phyloP scores from a whole-genome alignment of 768 basidiomycete genomes.

The Phanerodontia chrysosporium region DNA sequence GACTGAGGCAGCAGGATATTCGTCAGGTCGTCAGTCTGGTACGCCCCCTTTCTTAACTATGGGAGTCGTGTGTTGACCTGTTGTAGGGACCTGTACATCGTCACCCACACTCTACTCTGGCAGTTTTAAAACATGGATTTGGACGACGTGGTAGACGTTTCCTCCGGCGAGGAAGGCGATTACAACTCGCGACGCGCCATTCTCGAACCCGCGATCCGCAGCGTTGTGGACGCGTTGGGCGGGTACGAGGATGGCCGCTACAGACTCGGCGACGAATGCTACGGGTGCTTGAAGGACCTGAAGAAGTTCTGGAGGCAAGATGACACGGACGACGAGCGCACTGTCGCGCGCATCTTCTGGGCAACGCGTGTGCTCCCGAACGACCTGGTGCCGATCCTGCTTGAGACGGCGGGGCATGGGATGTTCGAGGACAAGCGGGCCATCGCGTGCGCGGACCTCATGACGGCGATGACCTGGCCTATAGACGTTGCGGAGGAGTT shows the following conservation, averaged over 20 bases:
- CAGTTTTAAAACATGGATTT: conserved; percentile 16
- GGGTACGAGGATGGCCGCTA: conserved; percentile 66
- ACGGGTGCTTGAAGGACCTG: conserved; percentile 85
- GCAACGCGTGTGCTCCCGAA: conserved; percentile 81
- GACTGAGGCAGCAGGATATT: too few relatives aligned
- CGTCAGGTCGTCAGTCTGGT: too few relatives aligned
- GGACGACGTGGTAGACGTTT: conserved; percentile 25
- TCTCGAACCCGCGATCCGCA: conserved; percentile 63
- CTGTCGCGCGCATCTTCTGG: conserved; percentile 90
- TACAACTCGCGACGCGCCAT: conserved; percentile 44
- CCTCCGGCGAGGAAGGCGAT: conserved; percentile 27
- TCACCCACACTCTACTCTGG: not conserved
- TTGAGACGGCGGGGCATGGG: conserved; percentile 75
- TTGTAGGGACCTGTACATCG: too few relatives aligned
- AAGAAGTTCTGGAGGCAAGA: conserved; percentile 96
- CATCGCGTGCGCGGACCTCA: conserved; percentile 79
- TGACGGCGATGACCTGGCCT: conserved; percentile 99
- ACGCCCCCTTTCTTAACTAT: too few relatives aligned
- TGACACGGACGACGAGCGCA: conserved; percentile 94
- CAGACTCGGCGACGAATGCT: conserved; percentile 76
- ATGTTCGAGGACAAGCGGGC: conserved; percentile 79
- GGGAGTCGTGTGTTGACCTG: too few relatives aligned
- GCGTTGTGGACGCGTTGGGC: conserved; percentile 78
- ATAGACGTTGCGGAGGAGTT: conserved; percentile 94
- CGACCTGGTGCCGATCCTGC: conserved; percentile 83